Base-by-base conservation (phyloP, 163 green algal genomes). In the Chlamydomonas reinhardtii region DNA sequence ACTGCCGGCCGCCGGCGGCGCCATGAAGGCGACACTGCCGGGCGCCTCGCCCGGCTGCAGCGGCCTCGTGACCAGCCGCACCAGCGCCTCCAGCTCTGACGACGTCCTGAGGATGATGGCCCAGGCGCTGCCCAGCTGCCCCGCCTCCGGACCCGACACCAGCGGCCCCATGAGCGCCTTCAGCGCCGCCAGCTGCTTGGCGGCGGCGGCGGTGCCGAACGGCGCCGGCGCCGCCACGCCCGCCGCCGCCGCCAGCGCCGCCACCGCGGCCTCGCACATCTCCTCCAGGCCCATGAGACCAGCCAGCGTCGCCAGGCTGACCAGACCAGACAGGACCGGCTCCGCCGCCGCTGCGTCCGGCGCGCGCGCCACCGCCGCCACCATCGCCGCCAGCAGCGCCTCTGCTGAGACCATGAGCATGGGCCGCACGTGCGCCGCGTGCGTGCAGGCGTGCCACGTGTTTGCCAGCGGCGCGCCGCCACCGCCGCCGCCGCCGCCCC, bases 371-470 rank as follows among this genome's bases (percentile, higher is more conserved):
- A 87, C 59, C 0, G 94, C 93, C 22, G 76, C 83, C 4, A 87
- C 76, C 27, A 97, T 70, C 14, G 90, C 91, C 6, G 89, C 77
- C 25, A 85, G 74, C 54, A 95, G 56, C 0, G 93, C 87, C 39
- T 94, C 72, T 0, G 72, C 83, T 24, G 61, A 73, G 35, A 94
- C 94, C 86, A 96, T 92, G 61, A 98, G 92, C 96, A 98, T 98
- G 32, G 96, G 95, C 25, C 95, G 90, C 3, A 92, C 91, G 77
- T 98, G 95, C 85, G 97, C 94, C 0, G 94, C 92, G 83, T 98
- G 95, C 24, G 83, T 93, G 43, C 94, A 94, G 1, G 85, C 91
- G 79, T 95, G 93, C 96, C 96, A 98, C 0, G 34, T 72, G 66
- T 22, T 72, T 52, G 43, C 66, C 35, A 84, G 76, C n/a, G n/a